Evolutionary conservation across 2,329 filamentous ascomycete species (phyloP), one percentile per base, ranked within the genome.

Genomic region (Cladosporium cucumerinum): DNA sequence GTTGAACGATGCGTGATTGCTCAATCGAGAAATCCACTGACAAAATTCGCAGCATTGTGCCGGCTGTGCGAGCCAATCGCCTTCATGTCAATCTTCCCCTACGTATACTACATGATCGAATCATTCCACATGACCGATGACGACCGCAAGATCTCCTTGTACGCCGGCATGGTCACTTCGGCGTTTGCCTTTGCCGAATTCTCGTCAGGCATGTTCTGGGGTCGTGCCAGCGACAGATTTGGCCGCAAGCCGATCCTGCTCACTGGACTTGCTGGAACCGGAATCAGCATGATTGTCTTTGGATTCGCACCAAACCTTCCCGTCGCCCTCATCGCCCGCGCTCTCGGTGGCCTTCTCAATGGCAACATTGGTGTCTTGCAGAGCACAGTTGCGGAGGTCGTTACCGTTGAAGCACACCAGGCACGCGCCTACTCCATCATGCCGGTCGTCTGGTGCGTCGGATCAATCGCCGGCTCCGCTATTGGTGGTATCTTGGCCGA

Each of bases 81-180:
- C 6, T 98, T 99, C 84, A 98, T 97, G 92, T 97, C 93, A 62
- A 97, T 98, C 72, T 98, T 99, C 76, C 95, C 95, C 1, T 99
- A 98, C 78, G 93, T 96, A 72, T 98, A 97, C 82, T 94, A 91
- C 82, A 98, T 99, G 95, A 90, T 98, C 71, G 85, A 93, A 73
- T 92, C 93, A 67, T 98, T 98, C 79, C 84, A 91, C 73, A 89
- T 97, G 75, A 91, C 93, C 68, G 83, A 91, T 55, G 87, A 93
- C 74, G 83, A 90, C 68, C 88, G 85, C 72, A 87, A 90, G 75
- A 96, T 97, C 71, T 91, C 93, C 16, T 87, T 97, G 64, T 98
- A 97, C 77, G 93, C 92, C 28, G 94, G 95, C 73, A 91, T 97
- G 87, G 93, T 98, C 68, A 98, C 94, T 0, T 97, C 94, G 3